A percentile compares a stretch with the other conserved stretches of the same genome.
phyloP scores from a whole-genome alignment of 1,139 yeast species.

The Suhomyces taliae region DNA sequence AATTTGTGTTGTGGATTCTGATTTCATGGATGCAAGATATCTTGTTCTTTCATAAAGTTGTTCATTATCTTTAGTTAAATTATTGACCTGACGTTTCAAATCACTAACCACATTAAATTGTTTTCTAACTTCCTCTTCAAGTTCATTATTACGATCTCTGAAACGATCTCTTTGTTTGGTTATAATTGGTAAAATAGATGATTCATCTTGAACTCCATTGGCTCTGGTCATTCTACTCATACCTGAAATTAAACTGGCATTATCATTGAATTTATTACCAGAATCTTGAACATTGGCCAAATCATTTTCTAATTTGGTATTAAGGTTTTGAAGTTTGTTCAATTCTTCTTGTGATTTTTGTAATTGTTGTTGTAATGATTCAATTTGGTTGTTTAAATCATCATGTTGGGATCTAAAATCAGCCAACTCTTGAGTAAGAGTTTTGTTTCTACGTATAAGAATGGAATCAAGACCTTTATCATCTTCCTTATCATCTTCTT shows the following conservation, averaged over 20 bases:
- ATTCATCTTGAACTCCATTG: constrained; percentile 28
- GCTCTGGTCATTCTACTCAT: constrained; percentile 44
- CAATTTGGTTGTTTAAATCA: constrained; percentile 33
- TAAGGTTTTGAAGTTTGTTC: constrained; percentile 40
- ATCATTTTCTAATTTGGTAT: constrained; percentile 70
- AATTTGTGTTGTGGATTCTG: constrained; percentile 17
- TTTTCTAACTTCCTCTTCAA: constrained; percentile 77
- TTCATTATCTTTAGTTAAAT: constrained; percentile 70
- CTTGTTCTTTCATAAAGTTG: constrained; percentile 81
- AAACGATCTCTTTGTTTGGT: constrained; percentile 95
- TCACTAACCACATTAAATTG: constrained; percentile 55
- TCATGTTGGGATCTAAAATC: constrained; percentile 56
- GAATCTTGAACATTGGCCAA: constrained; percentile 53
- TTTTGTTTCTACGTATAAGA: constrained; percentile 59
- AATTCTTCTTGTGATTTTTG: constrained; percentile 35
- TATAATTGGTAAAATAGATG: constrained; percentile 76
- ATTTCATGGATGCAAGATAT: constrained; percentile 60
- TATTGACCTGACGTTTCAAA: constrained; percentile 61
- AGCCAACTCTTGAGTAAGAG: constrained; percentile 60
- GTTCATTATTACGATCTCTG: constrained; percentile 73
- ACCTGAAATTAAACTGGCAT: constrained; percentile 69
- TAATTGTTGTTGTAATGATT: constrained; percentile 41
- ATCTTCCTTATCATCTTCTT: constrained; percentile 15
- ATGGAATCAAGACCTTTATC: constrained; percentile 41
- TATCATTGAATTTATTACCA: constrained; percentile 51